Evolutionary conservation across 257 asterid genomes (phyloP).

Genomic region (Plantago ovata): DNA sequence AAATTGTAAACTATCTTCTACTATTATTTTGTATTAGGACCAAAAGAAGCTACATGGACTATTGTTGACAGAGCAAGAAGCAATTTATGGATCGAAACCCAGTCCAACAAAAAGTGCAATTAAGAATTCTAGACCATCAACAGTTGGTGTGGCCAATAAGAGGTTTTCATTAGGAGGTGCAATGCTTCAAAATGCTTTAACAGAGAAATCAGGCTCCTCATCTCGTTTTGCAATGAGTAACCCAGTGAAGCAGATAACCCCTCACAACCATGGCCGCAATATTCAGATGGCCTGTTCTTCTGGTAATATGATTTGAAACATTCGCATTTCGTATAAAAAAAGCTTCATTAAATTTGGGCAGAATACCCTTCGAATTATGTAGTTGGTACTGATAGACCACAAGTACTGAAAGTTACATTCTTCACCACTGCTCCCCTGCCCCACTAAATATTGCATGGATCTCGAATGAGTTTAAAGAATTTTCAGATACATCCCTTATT

Average conservation of each 20-base stretch:
- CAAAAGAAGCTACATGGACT: conserved; percentile 90
- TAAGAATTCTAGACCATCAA: conserved; percentile 49
- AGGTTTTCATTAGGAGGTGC: conserved; percentile 72
- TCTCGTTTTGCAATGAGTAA: conserved; percentile 35
- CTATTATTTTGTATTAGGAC: conserved; percentile 44
- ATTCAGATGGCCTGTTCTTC: conserved; percentile 34
- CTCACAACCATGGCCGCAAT: conserved; percentile 26
- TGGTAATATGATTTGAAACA: conserved; percentile 30
- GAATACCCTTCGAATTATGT: background rate
- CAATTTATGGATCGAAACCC: conserved; percentile 71
- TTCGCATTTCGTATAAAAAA: background rate
- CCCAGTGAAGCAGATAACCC: conserved; percentile 34
- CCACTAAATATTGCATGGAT: no score
- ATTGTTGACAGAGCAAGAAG: conserved; percentile 72
- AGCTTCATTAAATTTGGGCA: background rate
- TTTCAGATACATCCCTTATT: no score
- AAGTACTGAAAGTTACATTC: no score
- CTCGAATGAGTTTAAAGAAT: no score
- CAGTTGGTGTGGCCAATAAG: conserved; percentile 38
- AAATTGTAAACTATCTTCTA: background rate
- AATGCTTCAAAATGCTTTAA: conserved; percentile 47
- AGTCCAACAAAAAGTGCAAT: conserved; percentile 66
- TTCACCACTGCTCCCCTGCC: no score
- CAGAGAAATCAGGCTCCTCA: conserved; percentile 38
- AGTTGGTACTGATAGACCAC: background rate